phyloP scores from a whole-genome alignment of 768 basidiomycete genomes.

The Phanerochaete sordida region DNA sequence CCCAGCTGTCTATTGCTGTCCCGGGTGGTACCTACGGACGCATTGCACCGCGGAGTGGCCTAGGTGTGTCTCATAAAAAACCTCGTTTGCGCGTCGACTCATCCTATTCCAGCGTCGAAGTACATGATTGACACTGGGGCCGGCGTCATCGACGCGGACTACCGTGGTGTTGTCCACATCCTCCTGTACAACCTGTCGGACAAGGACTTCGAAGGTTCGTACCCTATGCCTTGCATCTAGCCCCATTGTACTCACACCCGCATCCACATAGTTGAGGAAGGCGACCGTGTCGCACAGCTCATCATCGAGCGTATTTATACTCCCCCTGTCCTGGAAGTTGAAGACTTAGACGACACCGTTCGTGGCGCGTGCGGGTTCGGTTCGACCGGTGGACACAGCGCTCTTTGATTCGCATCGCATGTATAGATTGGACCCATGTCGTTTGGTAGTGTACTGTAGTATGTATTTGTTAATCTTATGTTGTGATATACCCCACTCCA shows the following conservation, averaged over 20 bases:
- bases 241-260: not conserved
- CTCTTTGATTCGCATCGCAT: constrained; percentile 29
- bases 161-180: constrained; percentile 87
- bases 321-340: constrained; percentile 82
- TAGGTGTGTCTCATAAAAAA: constrained; percentile 57
- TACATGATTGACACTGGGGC: constrained; percentile 98
- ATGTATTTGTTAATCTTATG: not conserved
- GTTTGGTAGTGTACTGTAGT: not conserved
- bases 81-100: not conserved
- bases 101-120: constrained; percentile 70
- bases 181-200: constrained; percentile 92
- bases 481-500: not conserved
- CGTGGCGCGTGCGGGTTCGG: constrained; percentile 90
- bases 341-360: constrained; percentile 82
- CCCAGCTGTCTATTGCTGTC: constrained; percentile 90
- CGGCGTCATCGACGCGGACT: constrained; percentile 96
- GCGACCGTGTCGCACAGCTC: constrained; percentile 95
- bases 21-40: constrained; percentile 94
- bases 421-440: not conserved
- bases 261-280: constrained; percentile 66
- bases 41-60: constrained; percentile 91
- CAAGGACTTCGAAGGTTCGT: constrained; percentile 77
- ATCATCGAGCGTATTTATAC: constrained; percentile 89
- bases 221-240: not conserved
- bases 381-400: constrained; percentile 83